Evolutionary conservation across 345 rosid species (phyloP), one percentile per base, ranked within the genome.

Genomic region (Salix exigua): DNA sequence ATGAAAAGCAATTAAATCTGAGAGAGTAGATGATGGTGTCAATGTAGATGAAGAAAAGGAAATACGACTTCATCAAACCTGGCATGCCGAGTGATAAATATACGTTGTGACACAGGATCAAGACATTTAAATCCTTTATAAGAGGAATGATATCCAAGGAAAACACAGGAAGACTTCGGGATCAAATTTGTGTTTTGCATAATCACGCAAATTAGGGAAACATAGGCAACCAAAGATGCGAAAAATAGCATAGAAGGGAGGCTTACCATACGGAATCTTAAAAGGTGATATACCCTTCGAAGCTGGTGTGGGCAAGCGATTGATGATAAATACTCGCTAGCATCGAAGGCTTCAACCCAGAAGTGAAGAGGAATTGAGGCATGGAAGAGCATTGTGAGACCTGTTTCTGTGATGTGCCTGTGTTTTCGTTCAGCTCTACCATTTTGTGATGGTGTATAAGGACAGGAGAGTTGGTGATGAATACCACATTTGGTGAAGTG

Each of bases 41-140:
- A 40, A 1, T 2, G 3, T 30, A n/a, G n/a, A 71, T 17, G 48
- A 30, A 53, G 76, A 44, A 61, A 19, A 40, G 26, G 0, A 9
- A 40, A 40, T 0, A 40, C 12, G 21, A 0, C 18, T 5, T 77
- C 72, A 71, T 64, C 80, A 77, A 78, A 78, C 35, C 17, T 31
- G 19, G 75, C 65, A 46, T 77, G 75, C 0, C 53, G 17, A 13
- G 65, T 61, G 68, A 60, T n/a, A 60, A 70, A 38, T 0, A 65
- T 1, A 53, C 44, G 33, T 18, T 14, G 6, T 0, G 66, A 10
- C 0, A 40, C 1, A 6, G 42, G 66, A 42, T 35, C 44, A 33
- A 50, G 64, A n/a, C 75, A 73, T 18, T 33, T 1, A 40, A 30
- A 73, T 5, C 68, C 67, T 31, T 73, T 58, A 4, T 73, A 40